Evolutionary conservation across 2,329 filamentous ascomycete species (phyloP).

Genomic region (Lecanicillium sp.): DNA sequence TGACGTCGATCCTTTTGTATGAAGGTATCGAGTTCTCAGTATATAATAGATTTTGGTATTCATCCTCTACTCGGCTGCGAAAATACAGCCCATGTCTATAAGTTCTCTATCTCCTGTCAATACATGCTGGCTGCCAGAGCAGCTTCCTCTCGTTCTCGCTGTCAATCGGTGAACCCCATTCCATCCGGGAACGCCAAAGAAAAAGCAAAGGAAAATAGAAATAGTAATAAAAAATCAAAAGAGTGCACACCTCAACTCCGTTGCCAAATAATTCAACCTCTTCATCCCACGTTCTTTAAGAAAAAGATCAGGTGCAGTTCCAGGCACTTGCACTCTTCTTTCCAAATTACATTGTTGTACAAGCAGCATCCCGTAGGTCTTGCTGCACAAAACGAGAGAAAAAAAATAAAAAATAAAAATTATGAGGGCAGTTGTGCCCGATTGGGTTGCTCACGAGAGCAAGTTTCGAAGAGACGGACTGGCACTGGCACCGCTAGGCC

Average conservation of each 20-base stretch:
- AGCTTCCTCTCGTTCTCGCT: no score
- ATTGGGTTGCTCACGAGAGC: conserved; percentile 38
- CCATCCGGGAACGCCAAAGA: no score
- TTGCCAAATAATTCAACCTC: background rate
- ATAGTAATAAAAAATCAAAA: background rate
- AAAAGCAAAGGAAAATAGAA: background rate
- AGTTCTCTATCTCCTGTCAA: no score
- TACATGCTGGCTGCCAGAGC: no score
- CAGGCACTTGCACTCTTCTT: background rate
- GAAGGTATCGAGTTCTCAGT: no score
- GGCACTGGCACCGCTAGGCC: conserved; percentile 64
- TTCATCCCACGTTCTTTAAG: no score
- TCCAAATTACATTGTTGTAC: conserved; percentile 4
- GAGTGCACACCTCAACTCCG: conserved; percentile 2
- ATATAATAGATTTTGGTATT: no score
- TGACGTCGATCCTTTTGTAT: no score
- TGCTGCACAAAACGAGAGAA: background rate
- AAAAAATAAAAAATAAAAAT: background rate
- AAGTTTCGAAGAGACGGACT: conserved; percentile 71
- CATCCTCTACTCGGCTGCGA: no score
- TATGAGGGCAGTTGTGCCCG: background rate
- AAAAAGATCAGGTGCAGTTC: no score
- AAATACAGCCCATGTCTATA: no score
- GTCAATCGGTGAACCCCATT: no score
- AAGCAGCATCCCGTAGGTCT: background rate